These are phyloP conservation scores for Paramecium bursaria DNA, from an alignment of 73 alveolate genomes.

Conservation along the genomic window DNA sequence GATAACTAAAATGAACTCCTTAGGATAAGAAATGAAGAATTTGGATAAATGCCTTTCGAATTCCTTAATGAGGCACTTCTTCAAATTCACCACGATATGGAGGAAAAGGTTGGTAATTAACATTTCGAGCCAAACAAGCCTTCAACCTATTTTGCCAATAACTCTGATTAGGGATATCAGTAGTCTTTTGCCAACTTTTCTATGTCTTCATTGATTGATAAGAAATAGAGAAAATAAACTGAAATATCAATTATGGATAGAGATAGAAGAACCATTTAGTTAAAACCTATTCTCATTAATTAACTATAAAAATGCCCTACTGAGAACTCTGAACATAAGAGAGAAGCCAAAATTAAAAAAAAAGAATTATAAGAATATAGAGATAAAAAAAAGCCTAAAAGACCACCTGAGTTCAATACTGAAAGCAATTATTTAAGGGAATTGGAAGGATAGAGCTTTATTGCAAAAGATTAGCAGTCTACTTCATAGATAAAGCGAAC, in stretches of 20 bases:
- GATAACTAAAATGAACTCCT: constrained; percentile 9
- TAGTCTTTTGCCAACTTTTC: not conserved
- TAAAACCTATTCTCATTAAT: too few species aligned
- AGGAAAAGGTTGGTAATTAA: not conserved
- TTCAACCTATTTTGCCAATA: not conserved
- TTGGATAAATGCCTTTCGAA: constrained; percentile 47
- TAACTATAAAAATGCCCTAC: not conserved
- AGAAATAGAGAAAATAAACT: not conserved
- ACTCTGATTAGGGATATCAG: not conserved
- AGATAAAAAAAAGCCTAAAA: not conserved
- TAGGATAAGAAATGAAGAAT: constrained; percentile 37
- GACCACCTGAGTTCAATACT: not conserved
- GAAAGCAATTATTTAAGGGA: not conserved
- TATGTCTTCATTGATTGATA: not conserved
- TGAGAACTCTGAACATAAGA: not conserved
- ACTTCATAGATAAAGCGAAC: too few species aligned
- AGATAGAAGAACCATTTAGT: not conserved
- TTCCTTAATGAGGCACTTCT: constrained; percentile 43
- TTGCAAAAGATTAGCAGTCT: too few species aligned
- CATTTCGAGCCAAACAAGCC: not conserved
- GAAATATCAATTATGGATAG: not conserved
- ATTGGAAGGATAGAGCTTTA: too few species aligned
- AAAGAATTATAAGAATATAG: not conserved
- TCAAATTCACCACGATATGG: constrained; percentile 24
- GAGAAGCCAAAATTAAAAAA: too few species aligned